Evolutionary conservation across 106 monocot genomes (phyloP).

Genomic region (Dendrobium officinale): DNA sequence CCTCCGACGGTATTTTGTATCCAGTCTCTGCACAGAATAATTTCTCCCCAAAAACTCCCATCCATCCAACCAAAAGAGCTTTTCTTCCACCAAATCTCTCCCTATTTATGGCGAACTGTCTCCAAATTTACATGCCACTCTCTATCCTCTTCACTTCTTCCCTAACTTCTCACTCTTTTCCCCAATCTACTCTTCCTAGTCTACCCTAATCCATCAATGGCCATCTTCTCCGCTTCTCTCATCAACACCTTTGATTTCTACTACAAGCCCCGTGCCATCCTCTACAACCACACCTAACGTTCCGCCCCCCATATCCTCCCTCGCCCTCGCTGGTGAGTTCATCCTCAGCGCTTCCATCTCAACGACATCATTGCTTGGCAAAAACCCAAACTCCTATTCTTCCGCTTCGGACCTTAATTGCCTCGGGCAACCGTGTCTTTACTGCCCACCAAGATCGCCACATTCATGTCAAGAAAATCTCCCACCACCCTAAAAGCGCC

Average conservation of each 20-base stretch:
- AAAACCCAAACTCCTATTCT: constrained; percentile 61
- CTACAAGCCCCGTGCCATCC: constrained; percentile 34
- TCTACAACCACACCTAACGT: constrained; percentile 32
- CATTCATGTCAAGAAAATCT: constrained; percentile 71
- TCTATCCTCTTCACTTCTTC: not conserved
- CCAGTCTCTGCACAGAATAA: no score
- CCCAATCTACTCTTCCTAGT: no score
- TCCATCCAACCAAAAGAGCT: not conserved
- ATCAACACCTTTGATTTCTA: not conserved
- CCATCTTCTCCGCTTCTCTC: not conserved
- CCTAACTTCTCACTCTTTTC: no score
- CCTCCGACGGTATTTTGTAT: no score
- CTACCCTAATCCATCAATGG: not conserved
- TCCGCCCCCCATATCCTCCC: constrained; percentile 34
- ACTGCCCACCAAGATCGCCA: constrained; percentile 72
- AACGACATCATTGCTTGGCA: constrained; percentile 68
- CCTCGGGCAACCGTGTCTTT: constrained; percentile 47
- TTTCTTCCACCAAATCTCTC: not conserved
- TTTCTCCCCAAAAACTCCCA: not conserved
- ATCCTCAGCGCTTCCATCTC: constrained; percentile 61
- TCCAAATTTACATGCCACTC: not conserved
- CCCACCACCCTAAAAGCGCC: constrained; percentile 32
- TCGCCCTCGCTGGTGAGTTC: constrained; percentile 83
- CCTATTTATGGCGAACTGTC: no score
- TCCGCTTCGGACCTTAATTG: constrained; percentile 57